These are phyloP conservation scores for Lactarius hatsudake DNA, from an alignment of 768 basidiomycete genomes.

Conservation along the genomic window DNA sequence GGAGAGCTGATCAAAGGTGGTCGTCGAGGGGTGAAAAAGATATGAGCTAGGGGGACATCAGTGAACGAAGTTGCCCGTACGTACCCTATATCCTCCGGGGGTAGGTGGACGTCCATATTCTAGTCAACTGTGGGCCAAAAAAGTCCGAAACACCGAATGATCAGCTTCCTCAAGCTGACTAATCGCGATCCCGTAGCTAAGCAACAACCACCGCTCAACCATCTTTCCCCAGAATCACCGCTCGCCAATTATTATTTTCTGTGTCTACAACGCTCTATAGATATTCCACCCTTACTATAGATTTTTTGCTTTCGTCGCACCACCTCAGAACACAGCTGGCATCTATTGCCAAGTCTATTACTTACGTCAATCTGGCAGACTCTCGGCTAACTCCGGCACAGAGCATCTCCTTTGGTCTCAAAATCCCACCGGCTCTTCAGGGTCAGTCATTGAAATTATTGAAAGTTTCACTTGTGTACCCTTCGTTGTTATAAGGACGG, in stretches of 20 bases:
- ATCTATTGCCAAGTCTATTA: not conserved
- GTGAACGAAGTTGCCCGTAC: not conserved
- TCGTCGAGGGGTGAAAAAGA: not conserved
- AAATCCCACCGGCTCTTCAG: not conserved
- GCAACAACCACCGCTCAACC: constrained; percentile 7
- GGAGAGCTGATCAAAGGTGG: constrained; percentile 5
- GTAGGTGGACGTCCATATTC: constrained; percentile 19
- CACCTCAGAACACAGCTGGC: not conserved
- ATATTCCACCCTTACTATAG: not conserved
- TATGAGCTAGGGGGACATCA: constrained; percentile 11
- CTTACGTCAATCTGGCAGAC: not conserved
- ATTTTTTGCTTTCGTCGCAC: not conserved
- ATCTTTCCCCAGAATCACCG: not conserved
- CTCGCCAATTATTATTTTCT: not conserved
- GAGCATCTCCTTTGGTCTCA: not conserved
- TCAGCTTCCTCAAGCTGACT: constrained; percentile 4
- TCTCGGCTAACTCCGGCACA: not conserved
- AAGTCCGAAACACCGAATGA: not conserved
- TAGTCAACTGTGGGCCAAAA: not conserved
- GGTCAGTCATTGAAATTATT: not conserved
- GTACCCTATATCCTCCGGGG: constrained; percentile 16
- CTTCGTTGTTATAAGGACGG: not conserved
- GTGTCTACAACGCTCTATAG: not conserved
- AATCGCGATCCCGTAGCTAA: constrained; percentile 3
- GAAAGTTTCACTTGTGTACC: not conserved